Conservation (phyloP, 2,329 filamentous ascomycete species). For the Pleurostoma richardsiae region DNA sequence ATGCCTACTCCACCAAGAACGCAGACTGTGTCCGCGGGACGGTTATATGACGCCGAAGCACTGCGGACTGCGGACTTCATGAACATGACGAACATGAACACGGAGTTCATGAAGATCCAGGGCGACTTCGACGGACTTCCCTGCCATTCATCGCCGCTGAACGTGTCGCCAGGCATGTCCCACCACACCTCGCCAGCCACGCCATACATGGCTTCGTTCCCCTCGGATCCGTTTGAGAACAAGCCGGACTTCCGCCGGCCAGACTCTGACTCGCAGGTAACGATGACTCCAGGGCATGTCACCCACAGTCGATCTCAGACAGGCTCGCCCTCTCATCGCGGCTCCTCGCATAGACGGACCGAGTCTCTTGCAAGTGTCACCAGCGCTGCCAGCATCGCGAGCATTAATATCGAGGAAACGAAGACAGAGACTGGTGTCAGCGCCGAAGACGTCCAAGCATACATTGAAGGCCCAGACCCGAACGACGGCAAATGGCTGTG, state of each 20-base stretch:
- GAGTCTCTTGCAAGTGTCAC: conserved; percentile 55
- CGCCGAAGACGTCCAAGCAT: conserved; percentile 74
- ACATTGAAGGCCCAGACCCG: conserved; percentile 67
- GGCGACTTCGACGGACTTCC: conserved; percentile 24
- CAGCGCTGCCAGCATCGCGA: conserved; percentile 54
- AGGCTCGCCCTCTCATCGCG: conserved; percentile 18
- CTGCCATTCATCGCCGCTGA: background rate
- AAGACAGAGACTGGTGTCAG: conserved; percentile 80
- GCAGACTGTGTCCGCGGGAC: conserved; percentile 33
- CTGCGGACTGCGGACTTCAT: conserved; percentile 54
- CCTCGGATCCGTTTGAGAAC: conserved; percentile 31
- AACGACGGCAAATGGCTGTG: conserved; percentile 77
- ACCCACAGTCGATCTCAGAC: conserved; percentile 9
- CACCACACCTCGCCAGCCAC: conserved; percentile 49
- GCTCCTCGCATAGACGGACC: conserved; percentile 45
- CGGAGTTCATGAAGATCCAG: conserved; percentile 27
- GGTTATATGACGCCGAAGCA: conserved; percentile 37
- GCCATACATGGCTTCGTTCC: conserved; percentile 37
- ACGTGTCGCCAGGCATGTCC: conserved; percentile 29
- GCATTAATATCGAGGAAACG: conserved; percentile 60
- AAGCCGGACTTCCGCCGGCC: conserved; percentile 32
- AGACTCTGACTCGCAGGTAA: conserved; percentile 14
- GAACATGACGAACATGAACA: conserved; percentile 30
- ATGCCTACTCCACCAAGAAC: conserved; percentile 52
- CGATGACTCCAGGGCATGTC: conserved; percentile 7